Evolutionary conservation across 371 early-diverging fungal genomes (phyloP).

Genomic region (Rhizopus microsporus): DNA sequence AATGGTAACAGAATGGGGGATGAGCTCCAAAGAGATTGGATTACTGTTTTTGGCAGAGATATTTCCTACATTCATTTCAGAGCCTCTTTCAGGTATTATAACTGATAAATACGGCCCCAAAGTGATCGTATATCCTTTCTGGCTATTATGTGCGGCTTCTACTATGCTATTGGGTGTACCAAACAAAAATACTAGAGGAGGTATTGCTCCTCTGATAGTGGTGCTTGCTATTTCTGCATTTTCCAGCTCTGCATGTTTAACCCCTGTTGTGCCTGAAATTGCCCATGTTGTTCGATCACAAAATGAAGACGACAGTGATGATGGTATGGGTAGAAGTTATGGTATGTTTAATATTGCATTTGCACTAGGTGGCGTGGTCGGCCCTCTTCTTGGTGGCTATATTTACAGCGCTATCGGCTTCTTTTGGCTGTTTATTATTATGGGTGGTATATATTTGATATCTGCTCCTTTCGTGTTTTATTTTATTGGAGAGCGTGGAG

Average conservation of each 20-base stretch:
- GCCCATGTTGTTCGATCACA: conserved; percentile 40
- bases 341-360: conserved; percentile 58
- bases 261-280: conserved; percentile 52
- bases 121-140: conserved; percentile 28
- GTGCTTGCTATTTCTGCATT: conserved; percentile 45
- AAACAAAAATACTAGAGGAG: conserved; percentile 29
- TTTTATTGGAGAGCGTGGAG: conserved; percentile 20
- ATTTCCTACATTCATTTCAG: conserved; percentile 42
- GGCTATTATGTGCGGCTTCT: conserved; percentile 26
- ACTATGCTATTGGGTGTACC: conserved; percentile 43
- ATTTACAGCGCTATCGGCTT: conserved; percentile 21
- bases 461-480: conserved; percentile 32
- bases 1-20: conserved; percentile 39
- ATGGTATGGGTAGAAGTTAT: conserved; percentile 48
- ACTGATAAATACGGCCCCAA: conserved; percentile 51
- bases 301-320: conserved; percentile 35
- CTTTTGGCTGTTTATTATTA: conserved; percentile 23
- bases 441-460: conserved; percentile 21
- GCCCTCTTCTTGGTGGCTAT: conserved; percentile 22
- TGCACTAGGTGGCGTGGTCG: conserved; percentile 36
- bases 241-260: conserved; percentile 38
- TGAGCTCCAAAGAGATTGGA: conserved; percentile 51
- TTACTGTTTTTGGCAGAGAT: conserved; percentile 54
- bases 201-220: conserved; percentile 39
- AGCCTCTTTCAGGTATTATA: conserved; percentile 46